These are phyloP conservation scores for Cytidiella melzeri DNA, from an alignment of 768 basidiomycete genomes.

Conservation along the genomic window DNA sequence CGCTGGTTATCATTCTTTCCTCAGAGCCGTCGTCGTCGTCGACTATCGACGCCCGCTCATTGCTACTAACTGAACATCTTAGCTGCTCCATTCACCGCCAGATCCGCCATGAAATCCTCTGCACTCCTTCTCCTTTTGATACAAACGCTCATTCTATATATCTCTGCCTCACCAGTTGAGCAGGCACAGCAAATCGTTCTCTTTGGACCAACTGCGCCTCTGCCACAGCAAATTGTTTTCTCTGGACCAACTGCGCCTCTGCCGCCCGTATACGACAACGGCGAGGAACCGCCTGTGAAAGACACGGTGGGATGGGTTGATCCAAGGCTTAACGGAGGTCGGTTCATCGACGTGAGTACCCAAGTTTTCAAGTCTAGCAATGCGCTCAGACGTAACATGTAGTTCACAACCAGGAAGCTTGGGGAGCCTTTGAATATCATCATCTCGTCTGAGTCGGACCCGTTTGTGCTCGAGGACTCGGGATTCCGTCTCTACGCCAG, in stretches of 20 bases:
- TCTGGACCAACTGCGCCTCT: not conserved
- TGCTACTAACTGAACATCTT: not conserved
- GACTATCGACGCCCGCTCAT: not conserved
- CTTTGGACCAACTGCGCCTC: not conserved
- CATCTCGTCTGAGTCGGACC: constrained; percentile 73
- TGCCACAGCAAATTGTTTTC: not conserved
- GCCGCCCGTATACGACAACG: constrained; percentile 16
- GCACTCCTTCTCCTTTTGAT: not conserved
- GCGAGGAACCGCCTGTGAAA: constrained; percentile 22
- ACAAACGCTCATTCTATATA: constrained; percentile 1
- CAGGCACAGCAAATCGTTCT: not conserved
- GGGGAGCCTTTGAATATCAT: constrained; percentile 87
- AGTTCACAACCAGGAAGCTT: constrained; percentile 59
- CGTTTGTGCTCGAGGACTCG: constrained; percentile 66
- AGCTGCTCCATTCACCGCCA: not conserved
- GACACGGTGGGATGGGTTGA: constrained; percentile 47
- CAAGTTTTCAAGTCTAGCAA: not conserved
- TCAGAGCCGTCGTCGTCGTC: not conserved
- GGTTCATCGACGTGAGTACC: constrained; percentile 63
- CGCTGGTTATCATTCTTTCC: constrained; percentile 5
- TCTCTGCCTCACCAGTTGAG: constrained; percentile 3
- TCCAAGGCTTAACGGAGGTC: constrained; percentile 68
- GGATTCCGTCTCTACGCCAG: constrained; percentile 69
- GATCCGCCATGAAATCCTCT: not conserved
- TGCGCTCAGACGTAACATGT: not conserved